Evolutionary conservation across 768 basidiomycete species (phyloP).

Genomic region (Tylopilus balloui): DNA sequence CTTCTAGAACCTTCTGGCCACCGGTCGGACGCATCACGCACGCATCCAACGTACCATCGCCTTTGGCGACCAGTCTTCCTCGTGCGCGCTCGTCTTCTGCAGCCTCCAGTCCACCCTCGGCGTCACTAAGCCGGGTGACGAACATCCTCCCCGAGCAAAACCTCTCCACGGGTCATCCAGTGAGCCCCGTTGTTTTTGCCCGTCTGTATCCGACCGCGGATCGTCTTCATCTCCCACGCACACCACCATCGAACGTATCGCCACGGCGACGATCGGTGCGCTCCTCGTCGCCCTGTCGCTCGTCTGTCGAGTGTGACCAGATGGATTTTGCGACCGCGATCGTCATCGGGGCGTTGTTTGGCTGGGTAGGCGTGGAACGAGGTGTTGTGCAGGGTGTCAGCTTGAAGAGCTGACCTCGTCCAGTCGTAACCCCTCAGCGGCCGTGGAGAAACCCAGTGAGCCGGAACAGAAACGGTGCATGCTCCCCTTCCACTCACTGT

Average conservation of each 20-base stretch:
- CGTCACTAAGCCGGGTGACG: conserved; percentile 34
- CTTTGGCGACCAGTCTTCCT: conserved; percentile 41
- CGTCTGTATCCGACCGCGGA: too few relatives aligned
- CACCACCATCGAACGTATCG: conserved; percentile 36
- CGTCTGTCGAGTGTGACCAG: too few relatives aligned
- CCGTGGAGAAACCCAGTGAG: neutral
- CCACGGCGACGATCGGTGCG: conserved; percentile 33
- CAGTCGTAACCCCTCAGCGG: neutral
- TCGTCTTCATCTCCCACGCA: neutral
- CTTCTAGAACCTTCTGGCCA: too few relatives aligned
- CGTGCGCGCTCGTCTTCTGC: conserved; percentile 45
- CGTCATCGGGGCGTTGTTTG: conserved; percentile 6
- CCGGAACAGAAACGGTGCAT: neutral
- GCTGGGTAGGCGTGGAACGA: conserved; percentile 5
- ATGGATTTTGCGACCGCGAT: conserved; percentile 5
- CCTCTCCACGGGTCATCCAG: conserved; percentile 9
- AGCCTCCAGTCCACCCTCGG: conserved; percentile 16
- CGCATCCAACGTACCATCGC: too few relatives aligned
- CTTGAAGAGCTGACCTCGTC: neutral
- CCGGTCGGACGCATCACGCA: too few relatives aligned
- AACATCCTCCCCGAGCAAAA: conserved; percentile 8
- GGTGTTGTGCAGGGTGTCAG: too few relatives aligned
- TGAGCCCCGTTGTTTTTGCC: neutral
- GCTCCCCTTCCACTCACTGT: neutral
- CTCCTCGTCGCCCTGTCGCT: conserved; percentile 37